Base-by-base conservation (phyloP, 2,329 filamentous ascomycete species). In the Trichoderma polysporum region DNA sequence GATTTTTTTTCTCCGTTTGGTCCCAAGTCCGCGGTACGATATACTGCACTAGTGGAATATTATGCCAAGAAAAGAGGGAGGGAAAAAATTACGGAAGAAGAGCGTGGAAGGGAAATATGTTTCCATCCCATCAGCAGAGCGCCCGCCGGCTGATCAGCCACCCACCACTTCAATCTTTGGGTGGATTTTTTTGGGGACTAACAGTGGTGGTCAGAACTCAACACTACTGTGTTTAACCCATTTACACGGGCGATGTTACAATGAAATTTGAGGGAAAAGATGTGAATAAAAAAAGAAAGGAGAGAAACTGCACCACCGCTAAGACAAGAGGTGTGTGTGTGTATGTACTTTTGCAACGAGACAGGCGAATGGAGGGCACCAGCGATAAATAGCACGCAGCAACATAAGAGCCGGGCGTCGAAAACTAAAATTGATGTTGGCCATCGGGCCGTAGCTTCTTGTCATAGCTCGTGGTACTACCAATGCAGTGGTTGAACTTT, bases 181-280 rank as follows among this genome's bases (percentile, higher is more conserved):
- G 19, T 47, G 33, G 57, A n/a, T 27, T 22, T 59, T 52, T 13
- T 50, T 50, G 19, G 31, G 17, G 22, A 27, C 22, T 35, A 6
- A 22, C 41, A 2, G 33, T 62, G 49, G 59, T 62, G 47, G 47
- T 62, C 47, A 62, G 59, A 52, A 62, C 47, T 62, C 39, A 22
- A 29, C 19, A 13, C 3, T 62, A 22, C 27, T 13, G 57, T 19
- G 33, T 41, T 52, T 62, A 33, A 25, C 12, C 56, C 59, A 37
- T 37, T 53, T 29, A 19, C 27, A 22, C 25, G 15, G 47, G 15
- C 25, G 47, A 29, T 50, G 47, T 45, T 12, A 45, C 41, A 2
- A 50, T 50, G 22, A 17, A 29, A 50, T 45, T 45, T 45, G 4
- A 10, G n/a, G 19, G 12, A 5, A 12, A 22, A 5, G 2, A 19